Base-by-base conservation (phyloP, 202 grass and related monocot species). In the Zoysia matrella region DNA sequence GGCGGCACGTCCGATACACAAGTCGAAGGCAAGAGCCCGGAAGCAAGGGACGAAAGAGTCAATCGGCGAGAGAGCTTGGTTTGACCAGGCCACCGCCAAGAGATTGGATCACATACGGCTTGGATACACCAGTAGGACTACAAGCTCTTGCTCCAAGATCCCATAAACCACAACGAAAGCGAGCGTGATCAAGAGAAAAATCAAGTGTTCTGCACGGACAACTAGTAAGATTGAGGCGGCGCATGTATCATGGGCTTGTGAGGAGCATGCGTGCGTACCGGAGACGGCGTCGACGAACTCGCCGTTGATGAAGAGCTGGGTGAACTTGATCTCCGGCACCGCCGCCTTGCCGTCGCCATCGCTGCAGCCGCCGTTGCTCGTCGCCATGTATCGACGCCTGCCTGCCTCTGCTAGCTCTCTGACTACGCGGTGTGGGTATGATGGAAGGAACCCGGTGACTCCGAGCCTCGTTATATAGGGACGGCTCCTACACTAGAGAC, bases 291-390 rank as follows among this genome's bases (percentile, higher is more conserved):
- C 85, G 53, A 92, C 91, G 76, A 97, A 97, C 42, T 92, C 80
- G 89, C 91, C 94, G 84, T 94, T 94, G 87, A 97, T 90, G 87
- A 94, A 97, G 67, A 94, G 89, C 89, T 94, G 92, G 91, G 91
- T 97, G 89, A 88, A 90, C 85, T 90, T 97, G 75, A 97, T 92
- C 76, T 97, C 94, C 56, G 91, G 94, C 66, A 90, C 75, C 89
- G 51, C 50, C 16, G 73, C 54, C 61, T 69, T 71, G 4, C 90
- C 71, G 48, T 89, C 73, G 64, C 78, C 43, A 16, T 22, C 30
- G 14, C 67, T 44, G 41, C 67, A 73, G 41, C 67, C 53, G 77
- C 69, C 45, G 72, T 71, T 65, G 82, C 69, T 83, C 40, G 82
- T 89, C 91, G 91, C 94, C 60, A 63, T 63, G 1, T n/a, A 60